These are phyloP conservation scores for Crithidia sp. DNA, from an alignment of 208 protist genomes.

Conservation along the genomic window DNA sequence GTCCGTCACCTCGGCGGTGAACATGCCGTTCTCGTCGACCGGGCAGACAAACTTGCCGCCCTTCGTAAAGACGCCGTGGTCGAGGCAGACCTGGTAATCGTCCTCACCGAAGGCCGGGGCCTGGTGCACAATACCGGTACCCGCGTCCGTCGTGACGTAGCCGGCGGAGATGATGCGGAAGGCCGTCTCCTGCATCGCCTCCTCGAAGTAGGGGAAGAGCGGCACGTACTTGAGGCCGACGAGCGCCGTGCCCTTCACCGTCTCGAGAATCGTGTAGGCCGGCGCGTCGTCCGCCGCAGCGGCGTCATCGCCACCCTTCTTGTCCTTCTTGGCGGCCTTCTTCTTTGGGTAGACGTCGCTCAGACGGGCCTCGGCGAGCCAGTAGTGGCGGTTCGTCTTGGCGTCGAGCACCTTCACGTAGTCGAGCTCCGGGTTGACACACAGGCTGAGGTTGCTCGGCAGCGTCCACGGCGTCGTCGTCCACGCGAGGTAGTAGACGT, in stretches of 20 bases:
- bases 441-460: constrained; percentile 98
- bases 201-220: constrained; percentile 97
- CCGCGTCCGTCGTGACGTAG: constrained; percentile 98
- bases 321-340: constrained; percentile 48
- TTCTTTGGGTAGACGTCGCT: constrained; percentile 80
- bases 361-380: constrained; percentile 79
- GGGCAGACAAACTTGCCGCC: constrained; percentile 92
- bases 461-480: constrained; percentile 99
- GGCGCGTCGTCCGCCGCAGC: constrained; percentile 23
- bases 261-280: constrained; percentile 80
- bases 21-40: constrained; percentile 98
- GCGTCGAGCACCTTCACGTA: constrained; percentile 97
- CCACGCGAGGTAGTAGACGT: constrained; percentile 97
- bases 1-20: constrained; percentile 96
- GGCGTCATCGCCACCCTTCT: constrained; percentile 29
- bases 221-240: constrained; percentile 95
- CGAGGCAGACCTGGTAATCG: constrained; percentile 98
- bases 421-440: constrained; percentile 98
- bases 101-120: constrained; percentile 99
- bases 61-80: constrained; percentile 93
- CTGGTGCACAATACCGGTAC: constrained; percentile 99
- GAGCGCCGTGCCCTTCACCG: constrained; percentile 90
- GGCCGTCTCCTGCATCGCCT: constrained; percentile 55
- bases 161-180: constrained; percentile 95
- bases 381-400: constrained; percentile 86